phyloP scores from a whole-genome alignment of 352 stramenopile species.

The Discostella stelligera region DNA sequence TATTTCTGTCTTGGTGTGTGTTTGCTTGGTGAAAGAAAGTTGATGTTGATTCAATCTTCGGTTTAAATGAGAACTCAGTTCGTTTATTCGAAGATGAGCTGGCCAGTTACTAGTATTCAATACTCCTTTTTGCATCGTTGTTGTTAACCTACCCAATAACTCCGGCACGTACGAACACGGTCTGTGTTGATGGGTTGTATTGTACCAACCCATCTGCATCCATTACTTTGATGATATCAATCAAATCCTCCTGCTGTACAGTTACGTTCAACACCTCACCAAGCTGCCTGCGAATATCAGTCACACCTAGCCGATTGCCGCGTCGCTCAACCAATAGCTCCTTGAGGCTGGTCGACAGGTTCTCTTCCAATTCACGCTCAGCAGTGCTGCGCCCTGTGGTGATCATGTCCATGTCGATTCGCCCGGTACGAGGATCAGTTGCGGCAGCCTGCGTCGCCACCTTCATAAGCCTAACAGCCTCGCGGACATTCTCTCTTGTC shows the following conservation, averaged over 20 bases:
- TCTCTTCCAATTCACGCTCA: conserved; percentile 85
- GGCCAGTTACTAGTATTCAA: no score
- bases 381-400: conserved; percentile 90
- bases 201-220: conserved; percentile 91
- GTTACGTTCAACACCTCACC: conserved; percentile 85
- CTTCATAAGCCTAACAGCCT: conserved; percentile 96
- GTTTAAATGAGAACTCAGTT: background rate
- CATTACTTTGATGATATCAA: conserved; percentile 87
- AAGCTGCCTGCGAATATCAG: conserved; percentile 87
- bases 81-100: no score
- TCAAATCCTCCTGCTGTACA: conserved; percentile 87
- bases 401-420: conserved; percentile 99
- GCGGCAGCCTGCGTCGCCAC: conserved; percentile 93
- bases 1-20: conserved; percentile 89
- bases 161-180: conserved; percentile 73
- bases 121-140: no score
- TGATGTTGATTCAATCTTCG: background rate
- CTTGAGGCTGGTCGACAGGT: conserved; percentile 57
- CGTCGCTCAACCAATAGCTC: conserved; percentile 63
- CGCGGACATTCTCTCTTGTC: conserved; percentile 86
- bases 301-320: conserved; percentile 81
- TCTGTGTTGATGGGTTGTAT: conserved; percentile 87
- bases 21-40: conserved; percentile 22
- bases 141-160: conserved; percentile 28
- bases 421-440: conserved; percentile 96